phyloP scores from a whole-genome alignment of 441 rosid species.

The Populus hybrid region DNA sequence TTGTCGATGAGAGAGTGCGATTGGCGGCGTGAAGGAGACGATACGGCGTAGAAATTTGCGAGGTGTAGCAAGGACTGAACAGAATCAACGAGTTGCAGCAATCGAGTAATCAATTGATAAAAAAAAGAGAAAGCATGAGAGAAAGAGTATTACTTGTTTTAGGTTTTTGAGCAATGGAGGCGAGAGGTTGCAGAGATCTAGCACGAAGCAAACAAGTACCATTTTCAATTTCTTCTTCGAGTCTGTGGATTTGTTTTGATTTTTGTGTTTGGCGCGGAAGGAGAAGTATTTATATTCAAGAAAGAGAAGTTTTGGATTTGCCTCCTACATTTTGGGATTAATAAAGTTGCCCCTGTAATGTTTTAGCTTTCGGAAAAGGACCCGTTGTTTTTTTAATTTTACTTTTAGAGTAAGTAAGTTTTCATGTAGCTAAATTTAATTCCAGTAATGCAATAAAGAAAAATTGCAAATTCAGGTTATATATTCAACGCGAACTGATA shows the following conservation, averaged over 20 bases:
- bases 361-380: neutral
- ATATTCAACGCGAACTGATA: too few species aligned
- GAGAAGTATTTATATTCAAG: neutral
- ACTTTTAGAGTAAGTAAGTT: neutral
- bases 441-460: neutral
- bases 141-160: slow-evolving; percentile 52
- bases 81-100: slow-evolving; percentile 14
- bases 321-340: neutral
- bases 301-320: neutral
- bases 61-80: slow-evolving; percentile 65
- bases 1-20: slow-evolving; percentile 48
- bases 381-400: neutral
- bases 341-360: neutral
- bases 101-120: slow-evolving; percentile 16
- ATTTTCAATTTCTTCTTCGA: slow-evolving; percentile 30
- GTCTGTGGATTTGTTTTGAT: neutral
- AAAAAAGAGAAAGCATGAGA: neutral
- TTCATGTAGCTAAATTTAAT: neutral
- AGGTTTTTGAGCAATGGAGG: slow-evolving; percentile 55
- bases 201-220: slow-evolving; percentile 63
- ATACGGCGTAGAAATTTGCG: slow-evolving; percentile 61
- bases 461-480: too few species aligned
- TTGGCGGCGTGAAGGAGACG: slow-evolving; percentile 31
- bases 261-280: slow-evolving; percentile 28
- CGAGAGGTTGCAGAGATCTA: slow-evolving; percentile 64